Base-by-base conservation (phyloP, 2,329 filamentous ascomycete species). In the Myriosclerotinia scirpicola region DNA sequence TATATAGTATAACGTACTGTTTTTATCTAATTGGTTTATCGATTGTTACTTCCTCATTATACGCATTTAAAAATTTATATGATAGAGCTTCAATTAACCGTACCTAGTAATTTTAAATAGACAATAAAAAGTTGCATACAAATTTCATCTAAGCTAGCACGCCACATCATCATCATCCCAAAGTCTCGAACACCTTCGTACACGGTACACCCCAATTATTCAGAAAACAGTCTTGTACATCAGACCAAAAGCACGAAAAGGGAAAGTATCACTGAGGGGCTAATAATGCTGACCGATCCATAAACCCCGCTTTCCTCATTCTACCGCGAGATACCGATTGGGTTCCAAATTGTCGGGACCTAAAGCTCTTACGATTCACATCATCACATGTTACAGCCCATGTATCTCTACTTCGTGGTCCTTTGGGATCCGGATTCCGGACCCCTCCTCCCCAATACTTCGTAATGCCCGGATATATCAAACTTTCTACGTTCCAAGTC, bases 291-390 rank as follows among this genome's bases (percentile, higher is more conserved):
- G 11, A 22, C 3, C 2, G 34, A 22, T 20, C 58, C 44, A 40
- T 34, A 15, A 38, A 42, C 15, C 20, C 34, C 58, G 30, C 14
- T 38, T 22, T 52, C 22, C 40, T 38, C 5, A 20, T 26, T 50
- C 26, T 26, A 56, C 50, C n/a, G 14, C 30, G 2, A 26, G 20
- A 15, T 52, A 30, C 48, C 36, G 60, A 54, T 63, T 63, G 60
- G 60, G 36, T 63, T 54, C 60, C 60, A 54, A 54, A 54, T 36
- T n/a, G 36, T 63, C 60, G 60, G 60, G 36, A 53, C 20, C 20
- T 15, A 42, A 9, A 50, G 6, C 46, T 53, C 46, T 42, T 30
- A 11, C 26, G 7, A 56, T 9, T 59, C 12, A 6, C 2, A 36
- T 17, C 17, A 15, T 15, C 15, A 12, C 20, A 38, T 48, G n/a